phyloP scores from a whole-genome alignment of 2,329 filamentous ascomycete genomes.

The Phoma sp. region DNA sequence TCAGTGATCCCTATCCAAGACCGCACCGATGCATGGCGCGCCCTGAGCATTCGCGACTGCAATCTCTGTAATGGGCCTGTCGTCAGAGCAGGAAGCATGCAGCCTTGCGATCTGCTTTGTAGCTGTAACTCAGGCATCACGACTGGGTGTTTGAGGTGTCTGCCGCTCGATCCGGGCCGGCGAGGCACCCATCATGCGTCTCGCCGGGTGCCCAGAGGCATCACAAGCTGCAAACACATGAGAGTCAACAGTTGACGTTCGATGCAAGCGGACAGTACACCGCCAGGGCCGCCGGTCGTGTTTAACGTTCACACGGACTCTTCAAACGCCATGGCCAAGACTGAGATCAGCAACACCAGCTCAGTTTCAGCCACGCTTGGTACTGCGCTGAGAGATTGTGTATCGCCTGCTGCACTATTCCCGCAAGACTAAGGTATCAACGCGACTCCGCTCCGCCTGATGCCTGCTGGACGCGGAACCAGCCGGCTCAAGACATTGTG shows the following conservation, averaged over 20 bases:
- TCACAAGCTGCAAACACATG: too few species aligned
- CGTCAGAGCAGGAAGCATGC: neutral
- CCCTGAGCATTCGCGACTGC: neutral
- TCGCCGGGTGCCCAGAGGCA: conserved; percentile 1
- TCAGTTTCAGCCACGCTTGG: conserved; percentile 40
- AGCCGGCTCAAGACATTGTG: conserved; percentile 3
- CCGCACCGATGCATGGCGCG: neutral
- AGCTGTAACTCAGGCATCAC: neutral
- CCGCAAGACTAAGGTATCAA: conserved; percentile 12
- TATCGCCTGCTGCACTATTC: conserved; percentile 14
- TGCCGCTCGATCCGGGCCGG: conserved; percentile 14
- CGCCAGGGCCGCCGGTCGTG: conserved; percentile 9
- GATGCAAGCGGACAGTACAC: conserved; percentile 5
- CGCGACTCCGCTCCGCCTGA: conserved; percentile 12
- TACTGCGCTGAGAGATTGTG: conserved; percentile 16
- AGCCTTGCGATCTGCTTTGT: neutral
- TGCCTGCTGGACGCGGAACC: neutral
- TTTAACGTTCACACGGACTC: conserved; percentile 10
- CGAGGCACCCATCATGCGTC: neutral
- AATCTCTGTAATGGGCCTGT: neutral
- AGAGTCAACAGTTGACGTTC: neutral
- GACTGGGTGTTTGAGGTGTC: conserved; percentile 7
- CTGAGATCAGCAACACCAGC: conserved; percentile 26
- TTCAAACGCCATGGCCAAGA: conserved; percentile 24
- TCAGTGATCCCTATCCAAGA: neutral